phyloP scores from a whole-genome alignment of 352 stramenopile genomes.

The Nothophytophthora sp. region DNA sequence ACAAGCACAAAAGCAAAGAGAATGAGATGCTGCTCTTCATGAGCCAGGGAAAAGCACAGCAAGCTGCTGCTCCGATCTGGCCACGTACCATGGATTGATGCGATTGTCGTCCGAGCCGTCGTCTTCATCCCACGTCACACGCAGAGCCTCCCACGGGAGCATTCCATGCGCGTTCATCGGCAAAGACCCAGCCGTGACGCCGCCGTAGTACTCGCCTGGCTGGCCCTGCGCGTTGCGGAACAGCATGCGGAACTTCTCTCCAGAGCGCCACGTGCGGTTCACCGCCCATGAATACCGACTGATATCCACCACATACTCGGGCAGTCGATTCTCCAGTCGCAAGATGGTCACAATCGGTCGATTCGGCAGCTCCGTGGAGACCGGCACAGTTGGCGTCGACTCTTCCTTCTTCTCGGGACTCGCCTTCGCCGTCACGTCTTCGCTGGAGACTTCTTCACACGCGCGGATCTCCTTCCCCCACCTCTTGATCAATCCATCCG shows the following conservation, averaged over 20 bases:
- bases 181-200: conserved; percentile 64
- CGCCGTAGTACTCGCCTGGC: conserved; percentile 73
- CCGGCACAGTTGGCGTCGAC: conserved; percentile 4
- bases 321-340: conserved; percentile 81
- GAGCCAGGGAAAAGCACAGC: too few relatives aligned
- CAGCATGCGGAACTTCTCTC: conserved; percentile 78
- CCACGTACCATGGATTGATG: conserved; percentile 83
- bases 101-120: conserved; percentile 79
- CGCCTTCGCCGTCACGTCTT: conserved; percentile 16
- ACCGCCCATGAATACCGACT: conserved; percentile 67
- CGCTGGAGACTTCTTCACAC: conserved; percentile 36
- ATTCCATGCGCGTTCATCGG: conserved; percentile 60
- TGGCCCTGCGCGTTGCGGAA: conserved; percentile 73
- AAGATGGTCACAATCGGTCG: conserved; percentile 60
- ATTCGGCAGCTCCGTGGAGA: conserved; percentile 12
- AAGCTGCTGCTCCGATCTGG: background rate
- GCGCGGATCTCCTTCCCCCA: conserved; percentile 64
- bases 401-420: conserved; percentile 9
- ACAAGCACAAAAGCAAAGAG: conserved; percentile 11
- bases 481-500: conserved; percentile 69
- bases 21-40: conserved; percentile 13
- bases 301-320: conserved; percentile 72
- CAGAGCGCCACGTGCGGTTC: conserved; percentile 55
- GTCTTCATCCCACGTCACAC: conserved; percentile 86
- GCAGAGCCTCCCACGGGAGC: conserved; percentile 79